A percentile compares a stretch with the other conserved stretches of the same genome.
Evolutionary conservation across 2,329 filamentous ascomycete species (phyloP).

Genomic region (Scopulariopsis brevicaulis): DNA sequence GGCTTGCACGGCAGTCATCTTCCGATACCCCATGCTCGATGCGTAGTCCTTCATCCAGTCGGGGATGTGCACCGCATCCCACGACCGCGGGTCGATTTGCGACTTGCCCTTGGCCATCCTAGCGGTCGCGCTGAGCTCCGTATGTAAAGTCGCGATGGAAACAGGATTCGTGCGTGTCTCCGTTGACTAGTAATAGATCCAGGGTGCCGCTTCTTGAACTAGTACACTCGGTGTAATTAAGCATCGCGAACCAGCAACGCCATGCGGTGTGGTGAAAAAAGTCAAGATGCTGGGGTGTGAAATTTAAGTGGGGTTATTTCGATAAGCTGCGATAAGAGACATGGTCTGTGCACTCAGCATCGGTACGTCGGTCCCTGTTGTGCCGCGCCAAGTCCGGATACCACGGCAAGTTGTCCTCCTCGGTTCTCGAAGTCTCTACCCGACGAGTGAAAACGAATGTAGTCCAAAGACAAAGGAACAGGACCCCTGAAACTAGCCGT

Average conservation of each 20-base stretch:
- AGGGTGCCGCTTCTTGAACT: not conserved
- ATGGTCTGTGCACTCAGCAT: not conserved
- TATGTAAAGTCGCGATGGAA: not conserved
- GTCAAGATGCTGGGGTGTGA: not conserved
- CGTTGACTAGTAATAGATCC: not conserved
- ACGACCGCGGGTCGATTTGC: slow-evolving; percentile 33
- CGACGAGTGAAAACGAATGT: not conserved
- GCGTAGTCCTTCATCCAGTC: slow-evolving; percentile 79
- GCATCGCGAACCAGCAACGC: not conserved
- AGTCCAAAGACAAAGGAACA: not conserved
- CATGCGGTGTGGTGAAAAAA: not conserved
- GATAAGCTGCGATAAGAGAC: not conserved
- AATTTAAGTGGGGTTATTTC: not conserved
- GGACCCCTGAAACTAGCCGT: not conserved
- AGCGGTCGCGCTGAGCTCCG: not conserved
- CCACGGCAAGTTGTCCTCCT: not conserved
- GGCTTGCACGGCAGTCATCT: slow-evolving; percentile 91
- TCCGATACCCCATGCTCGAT: slow-evolving; percentile 70
- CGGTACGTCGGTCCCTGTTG: not conserved
- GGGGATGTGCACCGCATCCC: slow-evolving; percentile 25
- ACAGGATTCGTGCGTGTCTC: not conserved
- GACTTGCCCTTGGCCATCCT: slow-evolving; percentile 11
- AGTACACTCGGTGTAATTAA: not conserved
- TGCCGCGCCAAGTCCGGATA: not conserved
- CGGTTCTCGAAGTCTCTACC: not conserved